Base-by-base conservation (phyloP, 2,329 filamentous ascomycete species). In the Alternaria conjuncta region DNA sequence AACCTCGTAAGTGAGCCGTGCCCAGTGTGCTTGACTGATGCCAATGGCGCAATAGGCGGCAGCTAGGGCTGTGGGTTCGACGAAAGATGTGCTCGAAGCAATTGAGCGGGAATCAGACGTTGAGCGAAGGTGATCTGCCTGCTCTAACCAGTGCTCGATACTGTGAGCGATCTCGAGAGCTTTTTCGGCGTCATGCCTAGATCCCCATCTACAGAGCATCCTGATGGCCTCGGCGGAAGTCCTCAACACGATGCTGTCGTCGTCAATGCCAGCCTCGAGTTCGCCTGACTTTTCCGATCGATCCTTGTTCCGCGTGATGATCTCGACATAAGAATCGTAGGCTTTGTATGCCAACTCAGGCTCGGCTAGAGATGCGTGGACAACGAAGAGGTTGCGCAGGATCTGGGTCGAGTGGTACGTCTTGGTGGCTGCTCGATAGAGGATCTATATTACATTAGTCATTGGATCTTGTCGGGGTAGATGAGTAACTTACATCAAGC, bases 351-450 rank as follows among this genome's bases (percentile, higher is more conserved):
- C 94, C 53, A 98, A 84, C 60, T 97, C 93, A 69, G 97, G 98
- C 71, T 99, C 95, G 9, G 94, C 93, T 18, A 97, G 85, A 3
- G 93, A 88, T 18, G 95, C 85, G 78, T 99, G 96, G 2, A 97
- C 91, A 11, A 89, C 90, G 76, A 98, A 98, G 0, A 99, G 85
- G 72, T 94, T 88, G 61, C 95, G 87, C 28, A 99, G 83, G 65
- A 98, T 92, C 10, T 93, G 84, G 1, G 95, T 97, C 2, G 96
- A 99, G 80, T 99, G 96, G 75, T 96, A 99, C 0, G 94, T 97
- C 79, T 96, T 97, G 10, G 92, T 93, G 8, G 95, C 93, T 21
- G 94, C 93, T 43, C 91, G 91, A 79, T 98, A 99, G 7, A 99
- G 85, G 26, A 94, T 92, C 79, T 96, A 46, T 21, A 47, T 15